Evolutionary conservation across 2,329 filamentous ascomycete genomes (phyloP).

Genomic region (Diaporthe velutina): DNA sequence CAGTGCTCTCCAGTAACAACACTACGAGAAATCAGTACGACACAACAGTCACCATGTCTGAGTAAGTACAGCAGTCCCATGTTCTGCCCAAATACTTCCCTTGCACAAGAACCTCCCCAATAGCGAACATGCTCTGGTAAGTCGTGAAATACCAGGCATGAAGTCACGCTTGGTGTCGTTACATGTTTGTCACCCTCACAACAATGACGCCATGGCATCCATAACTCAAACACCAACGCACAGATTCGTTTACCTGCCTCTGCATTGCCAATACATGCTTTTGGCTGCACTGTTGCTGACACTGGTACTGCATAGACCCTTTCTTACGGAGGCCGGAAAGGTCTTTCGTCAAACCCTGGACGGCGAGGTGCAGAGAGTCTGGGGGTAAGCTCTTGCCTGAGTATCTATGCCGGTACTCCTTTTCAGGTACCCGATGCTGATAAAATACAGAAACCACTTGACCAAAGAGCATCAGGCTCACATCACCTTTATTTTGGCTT

Average conservation of each 20-base stretch:
- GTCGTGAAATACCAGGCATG: not conserved
- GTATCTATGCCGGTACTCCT: not conserved
- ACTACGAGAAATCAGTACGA: not conserved
- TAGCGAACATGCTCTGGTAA: not conserved
- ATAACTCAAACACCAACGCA: no score
- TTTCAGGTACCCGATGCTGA: not conserved
- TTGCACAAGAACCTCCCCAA: not conserved
- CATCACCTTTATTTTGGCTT: no score
- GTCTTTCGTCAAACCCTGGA: not conserved
- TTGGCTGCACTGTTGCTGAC: not conserved
- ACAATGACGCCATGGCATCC: not conserved
- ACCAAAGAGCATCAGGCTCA: not conserved
- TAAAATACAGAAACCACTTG: not conserved
- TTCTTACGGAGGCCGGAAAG: not conserved
- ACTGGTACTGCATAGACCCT: not conserved
- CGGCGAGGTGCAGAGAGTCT: not conserved
- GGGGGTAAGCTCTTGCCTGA: not conserved
- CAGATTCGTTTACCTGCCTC: accelerated
- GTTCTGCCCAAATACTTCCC: not conserved
- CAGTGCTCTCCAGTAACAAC: not conserved
- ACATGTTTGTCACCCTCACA: not conserved
- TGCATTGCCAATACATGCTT: not conserved
- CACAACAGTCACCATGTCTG: not conserved
- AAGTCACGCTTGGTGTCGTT: not conserved
- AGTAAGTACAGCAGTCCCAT: not conserved